phyloP scores from a whole-genome alignment of 2,329 filamentous ascomycete species.

The Camillea tinctor region DNA sequence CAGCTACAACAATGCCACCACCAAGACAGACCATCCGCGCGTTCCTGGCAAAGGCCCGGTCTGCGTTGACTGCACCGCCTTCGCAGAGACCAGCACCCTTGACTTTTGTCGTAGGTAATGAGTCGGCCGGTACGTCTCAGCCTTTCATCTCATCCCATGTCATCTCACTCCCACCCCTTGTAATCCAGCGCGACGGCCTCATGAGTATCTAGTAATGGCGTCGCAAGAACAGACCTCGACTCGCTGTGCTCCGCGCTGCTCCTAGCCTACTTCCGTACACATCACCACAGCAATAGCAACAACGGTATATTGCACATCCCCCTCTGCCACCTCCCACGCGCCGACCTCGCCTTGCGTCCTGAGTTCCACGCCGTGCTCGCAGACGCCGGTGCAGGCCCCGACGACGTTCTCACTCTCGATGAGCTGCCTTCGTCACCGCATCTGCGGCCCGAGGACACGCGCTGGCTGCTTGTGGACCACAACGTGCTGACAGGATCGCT shows the following conservation, averaged over 20 bases:
- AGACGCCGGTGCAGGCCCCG: conserved; percentile 55
- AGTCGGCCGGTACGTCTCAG: conserved; percentile 56
- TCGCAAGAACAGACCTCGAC: conserved; percentile 62
- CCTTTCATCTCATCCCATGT: neutral
- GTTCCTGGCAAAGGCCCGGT: conserved; percentile 52
- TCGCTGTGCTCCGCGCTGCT: conserved; percentile 74
- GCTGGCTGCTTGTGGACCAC: conserved; percentile 78
- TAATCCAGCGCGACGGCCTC: neutral
- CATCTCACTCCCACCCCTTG: neutral
- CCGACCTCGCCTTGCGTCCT: conserved; percentile 69
- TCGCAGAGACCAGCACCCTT: conserved; percentile 47
- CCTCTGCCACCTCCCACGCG: conserved; percentile 66
- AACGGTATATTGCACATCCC: conserved; percentile 59
- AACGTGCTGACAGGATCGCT: conserved; percentile 68
- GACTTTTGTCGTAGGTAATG: conserved; percentile 65
- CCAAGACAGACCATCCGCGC: conserved; percentile 37
- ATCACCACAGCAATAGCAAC: neutral
- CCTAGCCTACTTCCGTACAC: conserved; percentile 70
- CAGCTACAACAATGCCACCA: neutral
- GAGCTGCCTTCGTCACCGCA: conserved; percentile 45
- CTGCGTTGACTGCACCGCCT: conserved; percentile 44
- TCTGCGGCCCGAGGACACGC: conserved; percentile 54
- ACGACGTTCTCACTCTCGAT: conserved; percentile 65
- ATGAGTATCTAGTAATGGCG: neutral
- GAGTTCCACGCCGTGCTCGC: conserved; percentile 68